Evolutionary conservation across 805 yeast species (phyloP).

Genomic region (Blastobotrys mokoenaii): DNA sequence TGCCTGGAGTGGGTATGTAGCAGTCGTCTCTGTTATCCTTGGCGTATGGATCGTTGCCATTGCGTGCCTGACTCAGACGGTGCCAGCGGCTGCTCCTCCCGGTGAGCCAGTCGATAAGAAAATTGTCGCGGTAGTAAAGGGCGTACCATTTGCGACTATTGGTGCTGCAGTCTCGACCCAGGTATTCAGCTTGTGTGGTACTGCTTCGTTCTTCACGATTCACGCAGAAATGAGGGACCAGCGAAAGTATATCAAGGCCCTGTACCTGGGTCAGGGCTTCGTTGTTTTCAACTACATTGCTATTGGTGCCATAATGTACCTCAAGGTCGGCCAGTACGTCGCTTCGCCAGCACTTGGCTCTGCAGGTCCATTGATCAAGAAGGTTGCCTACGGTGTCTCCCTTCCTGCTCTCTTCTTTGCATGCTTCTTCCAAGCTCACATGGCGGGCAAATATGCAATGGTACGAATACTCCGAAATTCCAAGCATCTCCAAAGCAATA

Average conservation of each 20-base stretch:
- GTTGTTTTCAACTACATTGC: constrained; percentile 4
- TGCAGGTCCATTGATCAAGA: constrained; percentile 5
- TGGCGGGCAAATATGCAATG: constrained; percentile 3
- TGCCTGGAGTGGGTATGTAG: constrained; percentile 3
- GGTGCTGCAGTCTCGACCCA: constrained; percentile 4
- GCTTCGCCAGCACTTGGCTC: constrained; percentile 6
- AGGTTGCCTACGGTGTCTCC: constrained; percentile 5
- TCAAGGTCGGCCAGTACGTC: constrained; percentile 4
- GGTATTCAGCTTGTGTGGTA: constrained; percentile 2
- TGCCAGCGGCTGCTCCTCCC: constrained; percentile 4
- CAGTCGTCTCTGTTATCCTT: constrained; percentile 2
- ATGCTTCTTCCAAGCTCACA: constrained; percentile 6
- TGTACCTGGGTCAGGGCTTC: constrained; percentile 3
- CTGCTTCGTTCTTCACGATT: constrained; percentile 6
- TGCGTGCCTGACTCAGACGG: constrained; percentile 3
- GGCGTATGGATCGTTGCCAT: constrained; percentile 6
- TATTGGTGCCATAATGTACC: constrained; percentile 1
- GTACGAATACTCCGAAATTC: constrained; percentile 5
- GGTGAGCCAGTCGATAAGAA: neutral
- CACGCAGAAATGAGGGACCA: constrained; percentile 5
- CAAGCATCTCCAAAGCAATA: constrained; percentile 2
- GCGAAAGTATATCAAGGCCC: neutral
- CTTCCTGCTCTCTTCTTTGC: constrained; percentile 5
- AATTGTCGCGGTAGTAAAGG: neutral
- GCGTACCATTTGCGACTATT: neutral